A percentile compares a stretch with the other conserved stretches of the same genome.
phyloP scores from a whole-genome alignment of 176 grass and related monocot genomes.

The Themeda triandra region DNA sequence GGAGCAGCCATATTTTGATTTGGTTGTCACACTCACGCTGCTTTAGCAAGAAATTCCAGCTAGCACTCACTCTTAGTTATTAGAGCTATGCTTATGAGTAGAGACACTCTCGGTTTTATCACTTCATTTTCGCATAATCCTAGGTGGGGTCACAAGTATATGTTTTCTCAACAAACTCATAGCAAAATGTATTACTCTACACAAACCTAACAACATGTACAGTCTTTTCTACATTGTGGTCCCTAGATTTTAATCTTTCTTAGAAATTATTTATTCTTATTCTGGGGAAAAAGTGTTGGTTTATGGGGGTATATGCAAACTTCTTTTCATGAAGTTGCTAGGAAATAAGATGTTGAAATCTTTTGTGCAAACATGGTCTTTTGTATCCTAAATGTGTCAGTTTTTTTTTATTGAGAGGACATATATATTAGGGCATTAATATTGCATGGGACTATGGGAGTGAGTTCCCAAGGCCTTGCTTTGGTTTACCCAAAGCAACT shows the following conservation, averaged over 20 bases:
- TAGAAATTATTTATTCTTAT: background rate
- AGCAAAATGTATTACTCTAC: background rate
- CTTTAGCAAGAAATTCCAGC: background rate
- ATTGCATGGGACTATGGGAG: background rate
- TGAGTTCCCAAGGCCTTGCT: background rate
- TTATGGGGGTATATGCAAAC: background rate
- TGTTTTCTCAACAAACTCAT: background rate
- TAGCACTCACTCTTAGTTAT: background rate
- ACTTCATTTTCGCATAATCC: background rate
- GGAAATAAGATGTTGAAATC: background rate
- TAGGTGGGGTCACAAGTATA: background rate
- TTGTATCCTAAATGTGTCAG: background rate
- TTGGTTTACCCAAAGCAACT: conserved; percentile 2
- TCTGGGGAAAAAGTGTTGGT: background rate
- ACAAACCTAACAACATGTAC: background rate
- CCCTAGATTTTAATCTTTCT: background rate
- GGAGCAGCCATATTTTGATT: background rate
- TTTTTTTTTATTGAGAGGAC: background rate
- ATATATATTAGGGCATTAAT: background rate
- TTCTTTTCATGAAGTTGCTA: background rate
- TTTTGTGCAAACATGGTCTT: background rate
- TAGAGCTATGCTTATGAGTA: background rate
- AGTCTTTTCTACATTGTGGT: background rate
- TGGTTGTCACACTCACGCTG: background rate
- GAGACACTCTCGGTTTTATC: background rate